phyloP scores from a whole-genome alignment of 2,329 filamentous ascomycete species.

The Lecanicillium sp. region DNA sequence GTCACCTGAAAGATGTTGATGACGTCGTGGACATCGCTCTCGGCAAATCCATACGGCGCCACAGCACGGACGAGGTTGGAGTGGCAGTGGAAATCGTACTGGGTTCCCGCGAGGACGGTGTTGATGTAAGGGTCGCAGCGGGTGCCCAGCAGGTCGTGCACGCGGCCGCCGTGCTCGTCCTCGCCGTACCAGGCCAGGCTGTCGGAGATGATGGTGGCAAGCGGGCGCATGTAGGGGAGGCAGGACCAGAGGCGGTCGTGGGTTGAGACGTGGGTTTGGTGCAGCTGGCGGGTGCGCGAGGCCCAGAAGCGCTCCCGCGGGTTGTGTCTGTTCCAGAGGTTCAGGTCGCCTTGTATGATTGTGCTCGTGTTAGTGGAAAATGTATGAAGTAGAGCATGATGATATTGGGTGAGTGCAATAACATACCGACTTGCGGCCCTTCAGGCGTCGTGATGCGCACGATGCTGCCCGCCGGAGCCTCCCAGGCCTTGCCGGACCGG shows the following conservation, averaged over 20 bases:
- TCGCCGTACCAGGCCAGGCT: slow-evolving; percentile 37
- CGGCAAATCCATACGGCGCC: slow-evolving; percentile 57
- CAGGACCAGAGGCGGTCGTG: slow-evolving; percentile 72
- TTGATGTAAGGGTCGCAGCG: slow-evolving; percentile 83
- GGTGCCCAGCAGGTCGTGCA: slow-evolving; percentile 76
- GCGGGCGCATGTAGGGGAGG: slow-evolving; percentile 56
- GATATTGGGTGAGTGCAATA: background rate
- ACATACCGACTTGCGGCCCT: slow-evolving; percentile 64
- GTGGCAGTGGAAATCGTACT: slow-evolving; percentile 78
- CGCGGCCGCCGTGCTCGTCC: slow-evolving; percentile 55
- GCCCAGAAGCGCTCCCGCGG: slow-evolving; percentile 80
- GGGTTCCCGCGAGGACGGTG: slow-evolving; percentile 58
- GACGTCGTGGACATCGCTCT: slow-evolving; percentile 76
- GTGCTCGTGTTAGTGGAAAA: too few relatives aligned
- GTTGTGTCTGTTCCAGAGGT: slow-evolving; percentile 72
- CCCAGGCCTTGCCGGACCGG: slow-evolving; percentile 67
- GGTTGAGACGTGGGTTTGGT: slow-evolving; percentile 64
- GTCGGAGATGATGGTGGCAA: slow-evolving; percentile 14
- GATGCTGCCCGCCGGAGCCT: slow-evolving; percentile 58
- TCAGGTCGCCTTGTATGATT: slow-evolving; percentile 55
- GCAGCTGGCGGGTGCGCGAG: slow-evolving; percentile 67
- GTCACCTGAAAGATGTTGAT: slow-evolving; percentile 84
- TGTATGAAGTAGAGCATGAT: background rate
- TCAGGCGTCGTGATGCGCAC: slow-evolving; percentile 67
- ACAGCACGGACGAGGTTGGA: slow-evolving; percentile 73